Evolutionary conservation across 2,329 filamentous ascomycete species (phyloP).

Genomic region (Aspergillus ochraceoroseus): DNA sequence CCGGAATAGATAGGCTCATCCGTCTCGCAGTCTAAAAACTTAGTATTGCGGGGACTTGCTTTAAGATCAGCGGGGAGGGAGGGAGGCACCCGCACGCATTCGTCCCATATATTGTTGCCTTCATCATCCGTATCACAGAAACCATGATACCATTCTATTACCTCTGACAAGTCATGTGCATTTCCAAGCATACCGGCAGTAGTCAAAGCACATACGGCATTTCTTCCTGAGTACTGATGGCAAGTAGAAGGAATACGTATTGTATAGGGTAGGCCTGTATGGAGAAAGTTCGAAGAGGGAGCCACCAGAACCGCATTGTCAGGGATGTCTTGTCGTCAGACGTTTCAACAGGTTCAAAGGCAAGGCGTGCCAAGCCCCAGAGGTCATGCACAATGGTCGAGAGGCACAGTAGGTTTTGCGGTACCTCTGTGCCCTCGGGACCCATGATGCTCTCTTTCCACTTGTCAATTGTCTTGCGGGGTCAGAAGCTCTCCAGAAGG

Average conservation of each 20-base stretch:
- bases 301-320: constrained; percentile 4
- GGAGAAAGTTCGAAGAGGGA: neutral
- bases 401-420: constrained; percentile 4
- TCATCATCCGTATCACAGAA: no score
- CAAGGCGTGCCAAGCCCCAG: constrained; percentile 5
- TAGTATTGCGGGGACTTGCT: neutral
- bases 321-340: constrained; percentile 2
- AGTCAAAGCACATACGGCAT: no score
- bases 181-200: no score
- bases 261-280: neutral
- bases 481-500: neutral
- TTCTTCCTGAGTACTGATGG: no score
- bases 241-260: no score
- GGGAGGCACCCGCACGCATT: neutral
- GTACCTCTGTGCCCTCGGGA: neutral
- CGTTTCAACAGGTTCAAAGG: constrained; percentile 4
- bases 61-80: neutral
- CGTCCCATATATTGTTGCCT: no score
- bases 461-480: neutral
- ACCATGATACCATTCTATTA: no score
- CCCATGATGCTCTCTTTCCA: neutral
- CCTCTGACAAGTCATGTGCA: no score
- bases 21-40: constrained; percentile 1
- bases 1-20: neutral
- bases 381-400: neutral